A percentile compares a stretch with the other conserved stretches of the same genome.
Conservation (phyloP, 2,329 filamentous ascomycete genomes). For the Cucurbitaria berberidis region DNA sequence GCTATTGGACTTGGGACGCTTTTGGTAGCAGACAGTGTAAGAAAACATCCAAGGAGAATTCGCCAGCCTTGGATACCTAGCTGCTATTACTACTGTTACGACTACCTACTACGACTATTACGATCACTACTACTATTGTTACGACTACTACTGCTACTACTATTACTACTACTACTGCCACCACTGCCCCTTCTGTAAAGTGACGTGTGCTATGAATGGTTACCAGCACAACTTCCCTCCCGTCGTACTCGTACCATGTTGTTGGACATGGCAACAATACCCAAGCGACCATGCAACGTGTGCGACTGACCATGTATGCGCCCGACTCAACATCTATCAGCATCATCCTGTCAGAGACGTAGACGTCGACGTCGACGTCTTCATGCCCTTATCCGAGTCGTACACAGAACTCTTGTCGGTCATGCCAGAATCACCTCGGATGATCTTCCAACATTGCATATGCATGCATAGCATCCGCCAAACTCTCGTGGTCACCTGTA, state of each 20-base stretch:
- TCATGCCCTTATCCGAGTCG: background rate
- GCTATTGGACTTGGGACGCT: background rate
- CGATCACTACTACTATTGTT: background rate
- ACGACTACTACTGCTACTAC: too few species aligned
- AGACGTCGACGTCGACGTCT: conserved; percentile 12
- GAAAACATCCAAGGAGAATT: background rate
- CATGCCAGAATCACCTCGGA: conserved; percentile 3
- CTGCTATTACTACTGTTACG: background rate
- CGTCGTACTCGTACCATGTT: background rate
- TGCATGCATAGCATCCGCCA: conserved; percentile 28
- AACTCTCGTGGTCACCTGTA: conserved; percentile 17
- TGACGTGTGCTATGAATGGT: background rate
- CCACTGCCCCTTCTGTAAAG: background rate
- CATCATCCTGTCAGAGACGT: conserved; percentile 18
- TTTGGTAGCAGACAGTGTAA: background rate
- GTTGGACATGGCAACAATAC: background rate
- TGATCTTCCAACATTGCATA: conserved; percentile 16
- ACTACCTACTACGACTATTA: too few species aligned
- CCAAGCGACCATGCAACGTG: background rate
- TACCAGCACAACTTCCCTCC: background rate
- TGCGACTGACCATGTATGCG: conserved; percentile 9
- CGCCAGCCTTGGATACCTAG: background rate
- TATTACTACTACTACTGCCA: too few species aligned
- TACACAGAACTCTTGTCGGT: conserved; percentile 1
- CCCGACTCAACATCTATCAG: conserved; percentile 24